Percentiles rank a stretch among this genome's conserved stretches.
phyloP scores from a whole-genome alignment of 2,329 filamentous ascomycete species.

The Epicoccum nigrum region DNA sequence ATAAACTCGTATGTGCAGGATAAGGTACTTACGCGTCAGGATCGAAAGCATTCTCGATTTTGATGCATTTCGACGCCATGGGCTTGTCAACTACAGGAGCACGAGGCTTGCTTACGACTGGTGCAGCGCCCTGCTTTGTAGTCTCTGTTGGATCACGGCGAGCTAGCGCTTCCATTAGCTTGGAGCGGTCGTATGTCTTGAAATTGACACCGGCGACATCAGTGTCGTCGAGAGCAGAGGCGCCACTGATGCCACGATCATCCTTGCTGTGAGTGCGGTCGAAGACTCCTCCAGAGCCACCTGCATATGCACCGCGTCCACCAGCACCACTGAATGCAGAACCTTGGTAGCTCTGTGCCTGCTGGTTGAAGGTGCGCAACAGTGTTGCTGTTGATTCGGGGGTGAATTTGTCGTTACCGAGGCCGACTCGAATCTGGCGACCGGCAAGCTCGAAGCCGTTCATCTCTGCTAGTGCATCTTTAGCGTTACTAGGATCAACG shows the following conservation, averaged over 20 bases:
- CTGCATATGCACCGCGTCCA: slow-evolving; percentile 82
- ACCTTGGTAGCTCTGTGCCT: slow-evolving; percentile 71
- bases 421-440: slow-evolving; percentile 95
- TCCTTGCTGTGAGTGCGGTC: slow-evolving; percentile 89
- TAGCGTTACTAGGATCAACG: slow-evolving; percentile 85
- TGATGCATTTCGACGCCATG: slow-evolving; percentile 88
- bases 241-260: slow-evolving; percentile 84
- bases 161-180: slow-evolving; percentile 97
- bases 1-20: neutral
- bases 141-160: slow-evolving; percentile 79
- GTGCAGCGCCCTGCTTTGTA: slow-evolving; percentile 27
- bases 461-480: slow-evolving; percentile 97
- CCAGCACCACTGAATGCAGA: slow-evolving; percentile 91
- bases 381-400: slow-evolving; percentile 93
- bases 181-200: slow-evolving; percentile 98
- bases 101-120: slow-evolving; percentile 71
- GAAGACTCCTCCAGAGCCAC: slow-evolving; percentile 73
- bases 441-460: slow-evolving; percentile 98
- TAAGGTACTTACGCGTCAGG: slow-evolving; percentile 75
- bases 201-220: slow-evolving; percentile 99
- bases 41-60: slow-evolving; percentile 96
- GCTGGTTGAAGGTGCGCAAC: slow-evolving; percentile 84
- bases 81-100: slow-evolving; percentile 79
- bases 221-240: slow-evolving; percentile 94
- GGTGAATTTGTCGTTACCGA: slow-evolving; percentile 99